Base-by-base conservation (phyloP, 352 stramenopile species). In the Plasmopara halstedii region DNA sequence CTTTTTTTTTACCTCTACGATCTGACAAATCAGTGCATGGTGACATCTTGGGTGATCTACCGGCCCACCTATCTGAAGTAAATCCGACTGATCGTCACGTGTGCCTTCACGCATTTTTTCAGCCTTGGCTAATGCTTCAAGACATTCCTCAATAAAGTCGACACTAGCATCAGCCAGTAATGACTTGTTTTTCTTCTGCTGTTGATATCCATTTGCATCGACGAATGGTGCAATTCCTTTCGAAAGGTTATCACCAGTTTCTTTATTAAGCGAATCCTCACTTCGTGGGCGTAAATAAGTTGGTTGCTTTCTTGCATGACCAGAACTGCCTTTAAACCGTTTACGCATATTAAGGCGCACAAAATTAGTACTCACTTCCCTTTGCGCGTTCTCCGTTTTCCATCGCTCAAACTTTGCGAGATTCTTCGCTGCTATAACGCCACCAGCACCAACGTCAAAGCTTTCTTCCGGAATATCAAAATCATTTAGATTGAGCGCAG, bases 341-440 rank as follows among this genome's bases (percentile, higher is more conserved):
- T 85, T 86, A 14, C 77, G 72, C 80, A 89, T 88, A 42, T 86
- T 81, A 4, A 88, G 66, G 25, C 69, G 68, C 18, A 92, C 74
- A 52, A 87, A 92, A 48, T 92, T 92, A 56, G 83, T 67, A 49
- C 75, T 83, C 9, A 90, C 71, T 2, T 44, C 40, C 43, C 67
- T 67, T 22, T 62, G 67, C 8, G 49, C 53, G 14, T 78, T 58
- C 34, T 82, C 73, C 4, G 71, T 58, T 45, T 89, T 89, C 62
- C 66, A 89, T 1, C 61, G 61, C 26, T 65, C 60, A 49, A 88
- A 85, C 20, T 64, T 58, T 15, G 47, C 53, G 7, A 40, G 37
- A 18, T 65, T 64, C 14, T 36, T 48, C 14, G 14, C 33, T 33
- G 11, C 31, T 35, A 6, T 37, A 29, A 42, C 29, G 4, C 2